phyloP scores from a whole-genome alignment of 108 stramenopile genomes.

The Chaetoceros tenuissimus region DNA sequence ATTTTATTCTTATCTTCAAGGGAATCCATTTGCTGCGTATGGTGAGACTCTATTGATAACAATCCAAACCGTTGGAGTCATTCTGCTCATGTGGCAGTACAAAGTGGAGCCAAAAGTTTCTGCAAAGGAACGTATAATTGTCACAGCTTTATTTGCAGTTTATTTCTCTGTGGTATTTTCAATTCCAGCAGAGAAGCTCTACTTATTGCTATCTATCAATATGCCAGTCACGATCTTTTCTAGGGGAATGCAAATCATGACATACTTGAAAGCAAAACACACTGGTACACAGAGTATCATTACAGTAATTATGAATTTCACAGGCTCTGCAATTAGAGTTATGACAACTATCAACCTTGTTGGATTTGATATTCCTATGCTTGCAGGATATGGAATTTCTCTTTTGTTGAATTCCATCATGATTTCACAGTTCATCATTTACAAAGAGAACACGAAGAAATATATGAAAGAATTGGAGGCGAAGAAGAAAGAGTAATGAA shows the following conservation, averaged over 20 bases:
- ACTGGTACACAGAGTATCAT: constrained; percentile 68
- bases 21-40: constrained; percentile 72
- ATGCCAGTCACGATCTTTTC: constrained; percentile 51
- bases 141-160: constrained; percentile 13
- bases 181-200: constrained; percentile 38
- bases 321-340: constrained; percentile 54
- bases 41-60: constrained; percentile 66
- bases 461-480: constrained; percentile 19
- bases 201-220: constrained; percentile 49
- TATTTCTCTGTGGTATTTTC: constrained; percentile 37
- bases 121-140: constrained; percentile 19
- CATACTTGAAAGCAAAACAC: constrained; percentile 47
- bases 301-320: constrained; percentile 54
- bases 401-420: constrained; percentile 41
- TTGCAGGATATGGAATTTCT: constrained; percentile 41
- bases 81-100: constrained; percentile 47
- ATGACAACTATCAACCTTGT: constrained; percentile 69
- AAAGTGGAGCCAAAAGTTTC: constrained; percentile 11
- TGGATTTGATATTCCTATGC: constrained; percentile 57
- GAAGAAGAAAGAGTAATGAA: constrained; percentile 39
- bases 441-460: constrained; percentile 41
- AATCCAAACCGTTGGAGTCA: constrained; percentile 44
- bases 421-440: constrained; percentile 52
- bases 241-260: constrained; percentile 52
- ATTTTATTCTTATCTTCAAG: constrained; percentile 50